Evolutionary conservation across 2,329 filamentous ascomycete species (phyloP), one percentile per base, ranked within the genome.

Genomic region (Paecilomyces niveus): DNA sequence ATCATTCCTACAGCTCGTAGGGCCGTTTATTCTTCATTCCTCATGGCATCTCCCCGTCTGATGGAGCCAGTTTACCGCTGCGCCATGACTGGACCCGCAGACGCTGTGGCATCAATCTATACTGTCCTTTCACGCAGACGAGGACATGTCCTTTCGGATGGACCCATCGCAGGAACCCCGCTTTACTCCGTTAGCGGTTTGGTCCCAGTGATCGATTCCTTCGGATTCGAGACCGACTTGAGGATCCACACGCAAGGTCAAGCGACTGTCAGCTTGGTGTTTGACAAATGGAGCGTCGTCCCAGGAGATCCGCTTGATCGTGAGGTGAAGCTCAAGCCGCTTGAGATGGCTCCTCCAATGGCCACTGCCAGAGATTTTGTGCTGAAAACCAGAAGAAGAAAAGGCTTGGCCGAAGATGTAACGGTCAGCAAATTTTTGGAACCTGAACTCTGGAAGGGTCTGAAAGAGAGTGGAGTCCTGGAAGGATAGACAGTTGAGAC

Each of bases 31-130:
- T 93, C 89, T 6, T 94, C 90, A 15, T 99, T 99, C 80, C 81
- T 99, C 54, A 97, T 97, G 91, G 93, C 94, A 2, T 94, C 90
- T 22, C 94, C 94, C 29, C 86, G 94, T 53, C 83, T 99, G 31
- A 97, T 99, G 92, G 94, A 99, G 75, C 94, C 94, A 0, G 84
- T 97, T 53, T 99, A 97, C 77, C 85, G 88, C 3, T 93, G 93
- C 67, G 90, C 89, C 50, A 96, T 97, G 85, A 94, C 91, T 3
- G 93, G 93, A 0, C 92, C 92, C 15, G 90, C 94, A 59, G 91
- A 95, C 69, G 89, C 91, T 0, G 91, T 96, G 58, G 88, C 88
- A 61, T 88, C 90, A 52, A 81, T 97, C 13, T 99, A 99, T 79
- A 97, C 92, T 35, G 90, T 96, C 7, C 85, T 99, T 22, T 89